Percentiles rank a stretch among this genome's conserved stretches.
phyloP scores from a whole-genome alignment of 2,329 filamentous ascomycete genomes.

The Cordyceps javanica region DNA sequence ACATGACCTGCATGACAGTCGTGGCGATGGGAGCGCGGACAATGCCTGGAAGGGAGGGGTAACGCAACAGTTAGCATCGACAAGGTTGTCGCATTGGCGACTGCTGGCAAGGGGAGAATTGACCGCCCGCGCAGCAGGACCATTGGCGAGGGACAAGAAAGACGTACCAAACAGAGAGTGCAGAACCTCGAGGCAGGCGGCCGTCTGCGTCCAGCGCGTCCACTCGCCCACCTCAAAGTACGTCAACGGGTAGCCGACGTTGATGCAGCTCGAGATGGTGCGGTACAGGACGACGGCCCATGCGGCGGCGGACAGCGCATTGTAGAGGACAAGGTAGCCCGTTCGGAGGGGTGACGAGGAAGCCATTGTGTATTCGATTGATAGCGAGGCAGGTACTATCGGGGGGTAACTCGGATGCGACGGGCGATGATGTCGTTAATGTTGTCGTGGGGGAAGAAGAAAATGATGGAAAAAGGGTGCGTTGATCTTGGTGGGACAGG shows the following conservation, averaged over 20 bases:
- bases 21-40: slow-evolving; percentile 82
- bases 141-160: background rate
- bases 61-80: background rate
- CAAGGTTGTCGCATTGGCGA: background rate
- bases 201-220: slow-evolving; percentile 74
- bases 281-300: slow-evolving; percentile 75
- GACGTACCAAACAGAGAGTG: slow-evolving; percentile 68
- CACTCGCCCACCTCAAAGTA: slow-evolving; percentile 59
- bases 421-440: background rate
- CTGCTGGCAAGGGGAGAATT: too few relatives aligned
- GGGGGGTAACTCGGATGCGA: background rate
- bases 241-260: slow-evolving; percentile 51
- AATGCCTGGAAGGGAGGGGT: slow-evolving; percentile 43
- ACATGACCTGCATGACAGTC: slow-evolving; percentile 84
- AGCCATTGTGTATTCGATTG: slow-evolving; percentile 19
- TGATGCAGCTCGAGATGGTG: slow-evolving; percentile 49
- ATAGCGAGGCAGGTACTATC: background rate
- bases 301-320: slow-evolving; percentile 66
- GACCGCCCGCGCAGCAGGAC: too few relatives aligned
- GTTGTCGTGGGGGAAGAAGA: background rate
- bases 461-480: background rate
- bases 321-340: slow-evolving; percentile 80
- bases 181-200: slow-evolving; percentile 75
- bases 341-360: slow-evolving; percentile 38
- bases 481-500: background rate